Base-by-base conservation (phyloP, 805 yeast genomes). In the Teunomyces gatunensis region DNA sequence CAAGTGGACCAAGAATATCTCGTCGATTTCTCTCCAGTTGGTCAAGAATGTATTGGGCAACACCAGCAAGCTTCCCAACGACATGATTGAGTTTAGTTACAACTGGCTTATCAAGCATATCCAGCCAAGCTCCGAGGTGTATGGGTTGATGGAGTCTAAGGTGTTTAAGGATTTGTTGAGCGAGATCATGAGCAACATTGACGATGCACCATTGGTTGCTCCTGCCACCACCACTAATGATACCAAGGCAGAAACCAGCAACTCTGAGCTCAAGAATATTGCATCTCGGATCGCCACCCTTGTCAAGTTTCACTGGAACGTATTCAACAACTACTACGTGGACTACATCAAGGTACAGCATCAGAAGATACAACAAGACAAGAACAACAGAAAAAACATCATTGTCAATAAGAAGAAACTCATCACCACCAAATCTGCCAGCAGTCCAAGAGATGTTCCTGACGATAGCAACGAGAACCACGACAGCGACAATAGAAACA, bases 1-100 rank as follows among this genome's bases (percentile, higher is more conserved):
- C 49, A 88, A 90, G 69, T 89, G 96, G 96, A 89, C 96, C 0
- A 80, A 88, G 59, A 89, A 89, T 64, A 79, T 88, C 21, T 78
- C 81, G 53, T 74, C 86, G 12, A 80, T 89, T 52, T 79, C 92
- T 4, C 74, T 89, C 50, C 95, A 85, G 60, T 59, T 86, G 42
- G 78, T 79, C 29, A 78, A 79, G 54, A 69, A 67, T 39, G 67
- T 68, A 15, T 53, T 56, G 15, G 52, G 57, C 6, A 42, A 50
- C 42, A 44, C 62, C 17, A 60, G 63, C 42, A 59, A 56, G 37
- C 50, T 67, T 37, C 64, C 76, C 0, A 77, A 77, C 48, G 53
- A 63, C 13, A 56, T 73, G 57, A 72, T 81, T 39, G 80, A 77
- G 45, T 85, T 89, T 63, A 80, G 86, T 37, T 80, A 81, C 62